Base-by-base conservation (phyloP, 768 basidiomycete species). In the Lepiota brunneoincarnata region DNA sequence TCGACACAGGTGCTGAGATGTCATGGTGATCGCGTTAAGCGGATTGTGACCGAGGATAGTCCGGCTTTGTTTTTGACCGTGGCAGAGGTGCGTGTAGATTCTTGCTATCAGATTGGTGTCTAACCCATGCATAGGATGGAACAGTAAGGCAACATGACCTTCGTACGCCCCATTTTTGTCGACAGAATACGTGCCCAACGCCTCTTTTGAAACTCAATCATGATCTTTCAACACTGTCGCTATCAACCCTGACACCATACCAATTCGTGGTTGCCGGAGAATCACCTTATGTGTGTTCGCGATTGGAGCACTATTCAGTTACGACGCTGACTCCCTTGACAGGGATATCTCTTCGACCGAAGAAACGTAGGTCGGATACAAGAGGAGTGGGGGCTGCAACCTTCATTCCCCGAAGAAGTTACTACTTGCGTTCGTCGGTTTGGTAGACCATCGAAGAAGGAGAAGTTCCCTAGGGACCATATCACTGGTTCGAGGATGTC, bases 81-180 rank as follows among this genome's bases (percentile, higher is more conserved):
- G n/a, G 77, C 82, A n/a, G 89, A 91, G 79, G 89, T 86, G 48
- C 28, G 77, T 40, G 2, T 14, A 24, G 23, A 12, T 21, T 37
- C 17, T 40, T 18, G 4, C 38, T 50, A 20, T n/a, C 34, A 17
- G 15, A n/a, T 66, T 6, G 23, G 50, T 24, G 35, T 55, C 59
- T 35, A 39, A 37, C 14, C 38, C 24, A 17, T 35, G 28, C 53
- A 12, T 63, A 93, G 87, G 93, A 96, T 69, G 92, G 91, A 3
- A 79, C 86, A 24, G 91, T 94, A 9, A 80, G 93, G 21, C 92
- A 94, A 63, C 93, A 95, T 65, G 93, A 96, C 64, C 69, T 95
- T 40, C 76, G 93, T 48, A 78, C 78, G 9, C 69, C 77, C 12
- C 89, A 95, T 67, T 67, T 68, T n/a, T 96, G 93, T 69, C 59